phyloP scores from a whole-genome alignment of 2,329 filamentous ascomycete species.

The Hypoxylon sp. region DNA sequence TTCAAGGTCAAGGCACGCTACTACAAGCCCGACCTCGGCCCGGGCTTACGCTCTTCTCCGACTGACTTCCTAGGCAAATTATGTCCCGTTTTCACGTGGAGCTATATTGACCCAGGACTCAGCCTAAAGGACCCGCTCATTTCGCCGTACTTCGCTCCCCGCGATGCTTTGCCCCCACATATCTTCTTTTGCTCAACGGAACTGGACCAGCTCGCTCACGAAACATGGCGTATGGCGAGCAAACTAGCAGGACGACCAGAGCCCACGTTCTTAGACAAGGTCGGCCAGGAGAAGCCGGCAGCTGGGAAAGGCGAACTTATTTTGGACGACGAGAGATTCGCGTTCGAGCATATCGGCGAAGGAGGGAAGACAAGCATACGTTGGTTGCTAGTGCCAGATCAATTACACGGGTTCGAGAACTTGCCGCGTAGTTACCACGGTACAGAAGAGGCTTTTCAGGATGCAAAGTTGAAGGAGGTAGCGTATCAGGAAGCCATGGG shows the following conservation, averaged over 20 bases:
- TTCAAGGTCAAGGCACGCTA: constrained; percentile 52
- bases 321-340: constrained; percentile 54
- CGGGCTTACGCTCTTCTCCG: constrained; percentile 45
- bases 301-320: constrained; percentile 42
- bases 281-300: constrained; percentile 48
- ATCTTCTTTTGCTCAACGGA: constrained; percentile 61
- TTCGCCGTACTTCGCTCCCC: constrained; percentile 55
- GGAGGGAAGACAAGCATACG: constrained; percentile 50
- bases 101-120: constrained; percentile 55
- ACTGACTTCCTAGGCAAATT: constrained; percentile 50
- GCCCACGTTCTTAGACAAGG: constrained; percentile 46
- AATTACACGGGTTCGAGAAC: constrained; percentile 58
- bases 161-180: constrained; percentile 56
- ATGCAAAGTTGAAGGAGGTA: constrained; percentile 51
- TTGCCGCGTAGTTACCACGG: constrained; percentile 48
- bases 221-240: constrained; percentile 57
- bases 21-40: constrained; percentile 54
- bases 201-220: constrained; percentile 61
- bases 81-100: constrained; percentile 57
- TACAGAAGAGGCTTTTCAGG: constrained; percentile 48
- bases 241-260: constrained; percentile 52
- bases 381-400: constrained; percentile 60
- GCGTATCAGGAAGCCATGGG: constrained; percentile 51
- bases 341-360: constrained; percentile 52
- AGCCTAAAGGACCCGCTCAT: constrained; percentile 57